Evolutionary conservation across 2,329 filamentous ascomycete genomes (phyloP).

Genomic region (Cladosporium sp.): DNA sequence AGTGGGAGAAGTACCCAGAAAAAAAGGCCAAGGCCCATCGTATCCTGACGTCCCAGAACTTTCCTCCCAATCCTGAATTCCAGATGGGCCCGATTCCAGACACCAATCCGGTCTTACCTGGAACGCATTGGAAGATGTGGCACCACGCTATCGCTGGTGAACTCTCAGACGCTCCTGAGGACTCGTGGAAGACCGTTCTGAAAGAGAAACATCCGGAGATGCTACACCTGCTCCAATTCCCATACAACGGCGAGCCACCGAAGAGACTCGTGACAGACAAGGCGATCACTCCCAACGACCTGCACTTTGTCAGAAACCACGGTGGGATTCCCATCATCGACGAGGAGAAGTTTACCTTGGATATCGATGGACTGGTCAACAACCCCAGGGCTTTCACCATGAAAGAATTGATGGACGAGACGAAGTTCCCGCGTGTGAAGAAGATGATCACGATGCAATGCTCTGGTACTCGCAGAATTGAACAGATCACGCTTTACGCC

Average conservation of each 20-base stretch:
- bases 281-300: conserved; percentile 54
- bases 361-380: conserved; percentile 59
- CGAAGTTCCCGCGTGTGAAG: conserved; percentile 55
- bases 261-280: conserved; percentile 14
- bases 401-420: conserved; percentile 58
- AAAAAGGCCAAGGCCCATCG: conserved; percentile 59
- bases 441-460: conserved; percentile 63
- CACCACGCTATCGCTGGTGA: conserved; percentile 41
- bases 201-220: conserved; percentile 45
- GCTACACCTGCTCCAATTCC: conserved; percentile 46
- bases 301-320: conserved; percentile 69
- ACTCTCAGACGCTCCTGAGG: conserved; percentile 48
- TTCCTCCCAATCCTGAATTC: conserved; percentile 45
- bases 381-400: conserved; percentile 55
- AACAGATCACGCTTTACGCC: conserved; percentile 62
- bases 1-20: conserved; percentile 67
- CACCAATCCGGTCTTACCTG: conserved; percentile 42
- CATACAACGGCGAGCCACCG: conserved; percentile 46
- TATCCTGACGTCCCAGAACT: conserved; percentile 50
- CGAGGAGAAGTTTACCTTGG: conserved; percentile 49
- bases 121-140: conserved; percentile 45
- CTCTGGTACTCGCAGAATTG: conserved; percentile 63
- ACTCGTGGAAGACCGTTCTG: conserved; percentile 43
- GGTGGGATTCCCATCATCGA: conserved; percentile 67
- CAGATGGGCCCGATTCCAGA: conserved; percentile 40